Evolutionary conservation across 2,329 filamentous ascomycete species (phyloP).

Genomic region (Ascosphaera apis): DNA sequence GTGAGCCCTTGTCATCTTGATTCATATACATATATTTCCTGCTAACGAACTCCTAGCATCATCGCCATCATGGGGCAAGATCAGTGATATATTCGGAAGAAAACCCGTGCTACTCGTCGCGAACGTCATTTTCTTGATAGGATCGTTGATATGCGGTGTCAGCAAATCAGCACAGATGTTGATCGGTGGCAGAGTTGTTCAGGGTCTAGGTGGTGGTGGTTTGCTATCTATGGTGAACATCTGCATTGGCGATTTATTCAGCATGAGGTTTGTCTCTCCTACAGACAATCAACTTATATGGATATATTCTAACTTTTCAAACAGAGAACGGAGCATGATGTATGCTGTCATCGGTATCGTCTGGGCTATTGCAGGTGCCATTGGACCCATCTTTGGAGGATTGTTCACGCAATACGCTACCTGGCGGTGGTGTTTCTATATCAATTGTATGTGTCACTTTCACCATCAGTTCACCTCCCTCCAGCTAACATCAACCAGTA

Average conservation of each 20-base stretch:
- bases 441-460: conserved; percentile 29
- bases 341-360: conserved; percentile 39
- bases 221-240: conserved; percentile 42
- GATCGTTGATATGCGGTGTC: conserved; percentile 36
- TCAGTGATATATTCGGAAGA: conserved; percentile 44
- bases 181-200: conserved; percentile 36
- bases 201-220: conserved; percentile 41
- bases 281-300: no score
- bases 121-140: conserved; percentile 38
- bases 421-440: conserved; percentile 39
- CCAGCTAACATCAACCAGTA: conserved; percentile 12
- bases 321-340: conserved; percentile 32
- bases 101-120: conserved; percentile 38
- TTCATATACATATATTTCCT: neutral
- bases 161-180: conserved; percentile 37
- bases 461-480: conserved; percentile 11
- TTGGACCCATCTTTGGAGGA: conserved; percentile 40
- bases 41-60: conserved; percentile 8
- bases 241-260: conserved; percentile 39
- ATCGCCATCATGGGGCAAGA: conserved; percentile 33
- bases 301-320: neutral
- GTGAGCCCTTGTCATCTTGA: conserved; percentile 4
- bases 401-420: conserved; percentile 34
- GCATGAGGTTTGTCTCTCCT: conserved; percentile 21
- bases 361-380: conserved; percentile 36